A percentile compares a stretch with the other conserved stretches of the same genome.
phyloP scores from a whole-genome alignment of 2,329 filamentous ascomycete genomes.

The Arthroderma sp. region DNA sequence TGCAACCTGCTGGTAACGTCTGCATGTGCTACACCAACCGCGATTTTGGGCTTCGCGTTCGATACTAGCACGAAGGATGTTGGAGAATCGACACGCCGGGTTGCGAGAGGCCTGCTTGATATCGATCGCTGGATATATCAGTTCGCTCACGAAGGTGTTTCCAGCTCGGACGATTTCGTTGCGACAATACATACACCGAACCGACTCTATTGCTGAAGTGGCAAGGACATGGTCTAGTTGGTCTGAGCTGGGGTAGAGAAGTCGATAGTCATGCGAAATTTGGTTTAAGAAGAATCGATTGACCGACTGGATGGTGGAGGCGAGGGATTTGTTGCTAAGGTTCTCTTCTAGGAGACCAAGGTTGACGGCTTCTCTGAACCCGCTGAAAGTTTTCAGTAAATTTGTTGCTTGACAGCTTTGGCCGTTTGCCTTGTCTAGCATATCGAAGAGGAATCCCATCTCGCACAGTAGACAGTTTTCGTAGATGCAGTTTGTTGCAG shows the following conservation, averaged over 20 bases:
- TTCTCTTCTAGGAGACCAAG: constrained; percentile 79
- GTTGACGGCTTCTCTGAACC: constrained; percentile 63
- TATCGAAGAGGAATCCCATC: constrained; percentile 89
- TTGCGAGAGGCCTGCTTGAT: constrained; percentile 40
- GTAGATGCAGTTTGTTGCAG: constrained; percentile 68
- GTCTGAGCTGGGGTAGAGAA: constrained; percentile 49
- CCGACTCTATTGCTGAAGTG: constrained; percentile 39
- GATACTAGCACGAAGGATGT: constrained; percentile 82
- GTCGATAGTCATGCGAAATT: constrained; percentile 63
- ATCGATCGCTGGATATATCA: constrained; percentile 59
- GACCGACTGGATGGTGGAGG: constrained; percentile 72
- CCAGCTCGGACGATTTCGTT: constrained; percentile 74
- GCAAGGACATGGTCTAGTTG: constrained; percentile 57
- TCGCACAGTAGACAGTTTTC: constrained; percentile 86
- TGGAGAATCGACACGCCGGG: constrained; percentile 57
- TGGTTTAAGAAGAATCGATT: constrained; percentile 76
- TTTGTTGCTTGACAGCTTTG: constrained; percentile 96
- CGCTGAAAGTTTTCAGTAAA: constrained; percentile 76
- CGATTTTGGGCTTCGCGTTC: constrained; percentile 79
- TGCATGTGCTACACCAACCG: constrained; percentile 87
- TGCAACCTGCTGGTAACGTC: constrained; percentile 75
- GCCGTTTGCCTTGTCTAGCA: constrained; percentile 90
- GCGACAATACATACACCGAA: constrained; percentile 74
- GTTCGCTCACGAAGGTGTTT: constrained; percentile 69
- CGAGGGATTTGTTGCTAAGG: constrained; percentile 57